Base-by-base conservation (phyloP, 805 yeast species). In the Wickerhamomyces hampshirensis region DNA sequence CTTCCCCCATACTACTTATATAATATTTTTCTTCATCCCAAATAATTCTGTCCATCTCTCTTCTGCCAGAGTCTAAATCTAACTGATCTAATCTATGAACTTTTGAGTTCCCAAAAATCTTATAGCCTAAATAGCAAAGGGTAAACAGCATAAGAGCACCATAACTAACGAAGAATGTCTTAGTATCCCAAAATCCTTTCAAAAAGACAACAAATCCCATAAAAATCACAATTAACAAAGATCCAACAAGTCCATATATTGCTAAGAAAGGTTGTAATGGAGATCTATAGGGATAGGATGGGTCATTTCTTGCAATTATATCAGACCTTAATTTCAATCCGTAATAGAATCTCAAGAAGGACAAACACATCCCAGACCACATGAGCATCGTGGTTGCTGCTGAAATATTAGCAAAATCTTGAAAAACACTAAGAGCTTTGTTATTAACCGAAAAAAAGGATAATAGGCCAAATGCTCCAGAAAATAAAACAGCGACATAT, bases 31-130 rank as follows among this genome's bases (percentile, higher is more conserved):
- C 85, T 39, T 85, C 93, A 46, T 80, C 86, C 94, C 95, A 85
- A 16, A 79, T 75, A 44, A 74, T 74, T 33, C 87, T 65, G 58
- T 87, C 96, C 61, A 80, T 76, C 55, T 86, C 95, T 34, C 93
- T 69, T 49, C 95, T 66, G 3, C 95, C 95, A 0, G 86, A 73
- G 56, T 87, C 95, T 54, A 83, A 71, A 56, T 87, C 95, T 41
- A 86, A 55, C 31, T 84, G 80, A 47, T 83, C 89, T 31, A 84
- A 60, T 33, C 84, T 70, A 35, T 77, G 84, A 9, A 80, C 63
- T 44, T 76, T 71, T 2, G 89, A 78, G 8, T 85, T 75, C 40
- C 77, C 71, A 12, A 77, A 51, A 1, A 77, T 28, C 50, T 77
- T 79, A 58, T 81, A 80, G 1, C 75, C 72, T 21, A 66, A 13